Base-by-base conservation (phyloP, 306 rosid genomes). In the Glycine tomentella region DNA sequence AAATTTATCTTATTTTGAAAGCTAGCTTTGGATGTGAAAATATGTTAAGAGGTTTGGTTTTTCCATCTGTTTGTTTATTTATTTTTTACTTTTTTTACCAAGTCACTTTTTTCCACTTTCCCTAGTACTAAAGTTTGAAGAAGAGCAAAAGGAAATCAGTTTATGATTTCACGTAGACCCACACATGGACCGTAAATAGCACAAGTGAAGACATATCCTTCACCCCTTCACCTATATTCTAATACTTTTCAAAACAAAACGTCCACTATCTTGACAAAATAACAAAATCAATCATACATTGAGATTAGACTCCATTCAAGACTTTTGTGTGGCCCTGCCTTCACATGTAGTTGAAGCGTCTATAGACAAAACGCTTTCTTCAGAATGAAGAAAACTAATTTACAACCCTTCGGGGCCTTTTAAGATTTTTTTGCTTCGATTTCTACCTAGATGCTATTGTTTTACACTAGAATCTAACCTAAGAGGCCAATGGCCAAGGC, bases 311-410 rank as follows among this genome's bases (percentile, higher is more conserved):
- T 77, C 79, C 64, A 72, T 53, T 14, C 63, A 71, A 57, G 72
- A 79, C 73, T 80, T 75, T 63, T 69, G 45, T 51, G 81, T 61
- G 52, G 69, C 56, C 59, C 7, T 81, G 64, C 20, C 84, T 85
- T 59, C 74, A 68, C 70, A 8, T 38, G 33, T 56, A 67, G 78
- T 72, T 78, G 86, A 85, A 81, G 57, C n/a, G 81, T 64, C 83
- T 81, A 58, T 57, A 46, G 38, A 77, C 42, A 45, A 69, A 45
- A 69, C 36, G 31, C 56, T 52, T 16, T 73, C 75, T 44, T 44
- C 48, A 14, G 2, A 17, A 69, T 8, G 45, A 59, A 81, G 75
- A 55, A 81, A 74, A 12, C 67, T 53, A 72, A 31, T 63, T 67
- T 48, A 69, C 81, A 66, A 74, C 78, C 69, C 40, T 16, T 78